Conservation (phyloP, 2,329 filamentous ascomycete species). For the Dryadomyces quercus-mongolicae region DNA sequence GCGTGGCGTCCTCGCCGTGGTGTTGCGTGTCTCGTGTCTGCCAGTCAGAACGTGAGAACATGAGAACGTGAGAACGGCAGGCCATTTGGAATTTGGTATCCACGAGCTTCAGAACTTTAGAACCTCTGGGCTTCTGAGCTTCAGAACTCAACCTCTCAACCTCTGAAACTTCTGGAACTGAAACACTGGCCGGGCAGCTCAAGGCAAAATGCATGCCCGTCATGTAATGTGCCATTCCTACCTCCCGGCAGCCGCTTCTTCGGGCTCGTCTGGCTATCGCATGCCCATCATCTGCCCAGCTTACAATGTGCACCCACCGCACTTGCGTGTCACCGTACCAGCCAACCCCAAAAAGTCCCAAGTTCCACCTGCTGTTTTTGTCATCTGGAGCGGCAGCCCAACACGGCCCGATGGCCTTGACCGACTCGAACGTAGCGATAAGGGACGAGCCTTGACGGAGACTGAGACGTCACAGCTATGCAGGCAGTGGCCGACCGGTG, state of each 20-base stretch:
- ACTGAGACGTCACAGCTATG: not conserved
- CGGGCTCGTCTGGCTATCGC: constrained; percentile 1
- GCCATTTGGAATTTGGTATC: too few relatives aligned
- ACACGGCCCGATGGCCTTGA: constrained; percentile 4
- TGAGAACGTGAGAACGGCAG: too few relatives aligned
- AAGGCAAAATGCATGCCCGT: constrained; percentile 3
- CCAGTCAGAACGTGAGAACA: too few relatives aligned
- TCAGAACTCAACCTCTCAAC: too few relatives aligned
- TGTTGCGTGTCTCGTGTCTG: not conserved
- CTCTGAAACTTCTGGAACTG: too few relatives aligned
- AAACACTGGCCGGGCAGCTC: not conserved
- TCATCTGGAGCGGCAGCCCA: not conserved
- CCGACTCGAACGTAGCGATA: constrained; percentile 9
- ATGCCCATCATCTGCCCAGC: constrained; percentile 1
- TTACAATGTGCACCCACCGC: not conserved
- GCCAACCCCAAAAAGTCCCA: constrained; percentile 1
- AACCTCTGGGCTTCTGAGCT: too few relatives aligned
- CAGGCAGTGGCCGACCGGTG: constrained; percentile 3
- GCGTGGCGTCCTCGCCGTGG: not conserved
- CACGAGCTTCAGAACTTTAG: too few relatives aligned
- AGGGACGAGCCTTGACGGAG: constrained; percentile 1
- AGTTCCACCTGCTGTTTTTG: not conserved
- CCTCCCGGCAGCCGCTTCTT: constrained; percentile 1
- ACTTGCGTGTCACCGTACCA: not conserved
- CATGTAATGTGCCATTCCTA: constrained; percentile 1